Base-by-base conservation (phyloP, 352 stramenopile species). In the Phytophthora nicotianae region DNA sequence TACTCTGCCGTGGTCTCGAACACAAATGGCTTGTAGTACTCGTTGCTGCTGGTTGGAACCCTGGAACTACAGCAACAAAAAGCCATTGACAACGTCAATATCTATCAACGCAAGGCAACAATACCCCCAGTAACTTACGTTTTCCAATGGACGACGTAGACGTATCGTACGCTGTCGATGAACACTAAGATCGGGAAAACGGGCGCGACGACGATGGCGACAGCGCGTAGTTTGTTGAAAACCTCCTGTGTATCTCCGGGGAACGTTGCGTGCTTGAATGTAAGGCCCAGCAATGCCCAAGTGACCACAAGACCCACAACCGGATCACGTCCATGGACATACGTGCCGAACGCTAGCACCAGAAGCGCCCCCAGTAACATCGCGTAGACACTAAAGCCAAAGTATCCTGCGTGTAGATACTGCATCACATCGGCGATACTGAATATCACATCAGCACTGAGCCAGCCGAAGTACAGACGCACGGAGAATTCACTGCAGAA, bases 401-500 rank as follows among this genome's bases (percentile, higher is more conserved):
- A 72, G 58, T 79, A 81, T n/a, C 16, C 46, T 51, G 38, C 69
- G 40, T 83, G 68, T 23, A 83, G 43, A 55, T 81, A 74, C 60
- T 88, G 74, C 65, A 88, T 53, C 10, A 72, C 79, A 50, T 78
- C 67, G 3, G 79, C 71, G 23, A 86, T 32, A 13, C 70, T 65
- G 46, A 85, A 70, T 26, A 86, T 65, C 16, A 75, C 65, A 16
- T 66, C 62, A 46, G 63, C 53, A 46, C 68, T 85, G 33, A 88
- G 66, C 79, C 79, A 88, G n/a, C 70, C 76, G 26, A 86, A 86
- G 51, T 86, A 85, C 20, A 88, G 50, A 4, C 68, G 62, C 32
- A 88, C 73, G 7, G 79, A 78, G 58, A 88, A 81, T 50, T 88
- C 79, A 27, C 73, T 86, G 58, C 47, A 70, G 41, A 88, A 76